Evolutionary conservation across 2,329 filamentous ascomycete genomes (phyloP).

Genomic region (Metarhizium album): DNA sequence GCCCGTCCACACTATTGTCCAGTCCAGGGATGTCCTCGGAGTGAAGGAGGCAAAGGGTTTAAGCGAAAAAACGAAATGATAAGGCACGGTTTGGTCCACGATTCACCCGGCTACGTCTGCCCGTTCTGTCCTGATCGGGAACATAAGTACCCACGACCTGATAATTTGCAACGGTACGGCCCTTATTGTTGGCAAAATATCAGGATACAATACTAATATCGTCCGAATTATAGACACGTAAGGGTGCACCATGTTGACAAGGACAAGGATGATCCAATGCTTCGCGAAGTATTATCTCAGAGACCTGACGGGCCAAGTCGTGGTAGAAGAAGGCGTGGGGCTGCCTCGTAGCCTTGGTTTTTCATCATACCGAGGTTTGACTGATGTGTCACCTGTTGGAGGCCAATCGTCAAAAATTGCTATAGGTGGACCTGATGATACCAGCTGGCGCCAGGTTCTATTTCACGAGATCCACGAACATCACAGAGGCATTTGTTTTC

Average conservation of each 20-base stretch:
- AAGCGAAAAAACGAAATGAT: conserved; percentile 68
- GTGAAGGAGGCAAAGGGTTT: conserved; percentile 55
- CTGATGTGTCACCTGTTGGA: neutral
- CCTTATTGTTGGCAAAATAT: neutral
- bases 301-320: conserved; percentile 74
- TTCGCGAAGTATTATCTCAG: conserved; percentile 78
- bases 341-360: neutral
- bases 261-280: conserved; percentile 70
- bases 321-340: conserved; percentile 59
- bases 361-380: neutral
- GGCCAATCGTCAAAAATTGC: neutral
- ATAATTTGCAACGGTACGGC: conserved; percentile 83
- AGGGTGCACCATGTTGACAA: conserved; percentile 85
- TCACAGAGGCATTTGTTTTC: conserved; percentile 10
- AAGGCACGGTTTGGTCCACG: conserved; percentile 75
- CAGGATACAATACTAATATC: conserved; percentile 7
- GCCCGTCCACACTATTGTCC: conserved; percentile 56
- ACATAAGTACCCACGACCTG: conserved; percentile 87
- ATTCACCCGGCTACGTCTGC: conserved; percentile 89
- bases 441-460: neutral
- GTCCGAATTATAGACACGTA: conserved; percentile 56
- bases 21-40: conserved; percentile 50
- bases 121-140: conserved; percentile 91
- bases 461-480: conserved; percentile 1
- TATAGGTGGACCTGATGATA: neutral